phyloP scores from a whole-genome alignment of 768 basidiomycete species.

The Xerocomellus dryophilus region DNA sequence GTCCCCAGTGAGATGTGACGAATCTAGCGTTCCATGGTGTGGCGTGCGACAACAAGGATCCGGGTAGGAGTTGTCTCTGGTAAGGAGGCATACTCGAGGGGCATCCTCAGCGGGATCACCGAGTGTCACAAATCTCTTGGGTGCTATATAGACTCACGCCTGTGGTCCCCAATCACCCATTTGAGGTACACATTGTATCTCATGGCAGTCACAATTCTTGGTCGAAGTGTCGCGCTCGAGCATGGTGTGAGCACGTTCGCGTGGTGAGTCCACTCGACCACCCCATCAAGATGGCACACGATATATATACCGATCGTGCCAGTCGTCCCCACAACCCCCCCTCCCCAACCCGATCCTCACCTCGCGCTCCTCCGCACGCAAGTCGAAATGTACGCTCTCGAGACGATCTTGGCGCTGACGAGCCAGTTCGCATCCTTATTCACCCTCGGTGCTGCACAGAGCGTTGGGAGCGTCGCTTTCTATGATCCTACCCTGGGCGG shows the following conservation, averaged over 20 bases:
- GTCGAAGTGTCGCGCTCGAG: too few relatives aligned
- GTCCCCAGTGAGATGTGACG: not conserved
- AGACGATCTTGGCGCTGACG: not conserved
- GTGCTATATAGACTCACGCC: too few relatives aligned
- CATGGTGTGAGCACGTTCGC: not conserved
- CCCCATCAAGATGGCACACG: not conserved
- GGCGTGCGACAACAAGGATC: not conserved
- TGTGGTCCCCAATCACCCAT: not conserved
- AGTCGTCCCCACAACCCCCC: not conserved
- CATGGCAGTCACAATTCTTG: not conserved
- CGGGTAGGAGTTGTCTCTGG: too few relatives aligned
- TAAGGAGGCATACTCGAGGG: too few relatives aligned
- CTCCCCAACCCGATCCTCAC: not conserved
- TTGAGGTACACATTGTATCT: not conserved
- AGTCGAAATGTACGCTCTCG: conserved; percentile 6
- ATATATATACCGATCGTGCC: not conserved
- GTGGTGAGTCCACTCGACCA: not conserved
- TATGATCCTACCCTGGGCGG: conserved; percentile 35
- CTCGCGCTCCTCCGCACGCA: not conserved
- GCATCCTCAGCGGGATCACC: too few relatives aligned
- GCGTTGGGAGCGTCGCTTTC: conserved; percentile 24
- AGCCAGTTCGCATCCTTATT: conserved; percentile 5
- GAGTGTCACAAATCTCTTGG: too few relatives aligned
- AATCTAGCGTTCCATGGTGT: too few relatives aligned
- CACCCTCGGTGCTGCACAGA: not conserved